Evolutionary conservation across 768 basidiomycete genomes (phyloP).

Genomic region (Tylopilus sp.): DNA sequence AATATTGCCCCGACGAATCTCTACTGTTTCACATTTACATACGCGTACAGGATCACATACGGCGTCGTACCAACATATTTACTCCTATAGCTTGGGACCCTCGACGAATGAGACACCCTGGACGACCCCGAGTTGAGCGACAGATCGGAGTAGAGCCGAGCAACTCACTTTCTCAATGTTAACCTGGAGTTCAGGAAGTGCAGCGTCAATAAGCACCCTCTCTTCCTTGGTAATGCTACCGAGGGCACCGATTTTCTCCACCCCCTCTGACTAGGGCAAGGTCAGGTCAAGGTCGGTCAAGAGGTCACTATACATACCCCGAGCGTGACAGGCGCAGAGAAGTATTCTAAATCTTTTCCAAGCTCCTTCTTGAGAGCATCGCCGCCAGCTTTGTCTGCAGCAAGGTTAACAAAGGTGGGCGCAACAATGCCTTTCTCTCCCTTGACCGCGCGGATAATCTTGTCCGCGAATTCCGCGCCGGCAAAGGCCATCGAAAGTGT

Average conservation of each 20-base stretch:
- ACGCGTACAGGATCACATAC: constrained; percentile 10
- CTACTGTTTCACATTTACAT: constrained; percentile 6
- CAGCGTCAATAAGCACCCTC: constrained; percentile 71
- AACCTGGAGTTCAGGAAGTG: constrained; percentile 69
- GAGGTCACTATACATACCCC: constrained; percentile 51
- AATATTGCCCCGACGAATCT: not conserved
- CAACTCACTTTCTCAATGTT: constrained; percentile 68
- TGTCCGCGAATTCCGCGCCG: constrained; percentile 83
- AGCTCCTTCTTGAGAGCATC: constrained; percentile 78
- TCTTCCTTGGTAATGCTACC: constrained; percentile 74
- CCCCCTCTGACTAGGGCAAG: constrained; percentile 63
- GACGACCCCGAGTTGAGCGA: not conserved
- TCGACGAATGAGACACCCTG: constrained; percentile 28
- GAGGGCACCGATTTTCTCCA: constrained; percentile 77
- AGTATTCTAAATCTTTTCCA: constrained; percentile 75
- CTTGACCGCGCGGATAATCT: constrained; percentile 78
- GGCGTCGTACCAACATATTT: not conserved
- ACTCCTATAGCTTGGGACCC: constrained; percentile 26
- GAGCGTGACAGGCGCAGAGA: constrained; percentile 85
- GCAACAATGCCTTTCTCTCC: constrained; percentile 86
- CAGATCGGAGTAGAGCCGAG: not conserved
- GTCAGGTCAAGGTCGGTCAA: constrained; percentile 1
- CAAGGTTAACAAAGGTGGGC: constrained; percentile 81
- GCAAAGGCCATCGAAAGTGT: constrained; percentile 98
- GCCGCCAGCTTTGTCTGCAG: constrained; percentile 66